Evolutionary conservation across 257 asterid species (phyloP).

Genomic region (Solanum sparsipilum): DNA sequence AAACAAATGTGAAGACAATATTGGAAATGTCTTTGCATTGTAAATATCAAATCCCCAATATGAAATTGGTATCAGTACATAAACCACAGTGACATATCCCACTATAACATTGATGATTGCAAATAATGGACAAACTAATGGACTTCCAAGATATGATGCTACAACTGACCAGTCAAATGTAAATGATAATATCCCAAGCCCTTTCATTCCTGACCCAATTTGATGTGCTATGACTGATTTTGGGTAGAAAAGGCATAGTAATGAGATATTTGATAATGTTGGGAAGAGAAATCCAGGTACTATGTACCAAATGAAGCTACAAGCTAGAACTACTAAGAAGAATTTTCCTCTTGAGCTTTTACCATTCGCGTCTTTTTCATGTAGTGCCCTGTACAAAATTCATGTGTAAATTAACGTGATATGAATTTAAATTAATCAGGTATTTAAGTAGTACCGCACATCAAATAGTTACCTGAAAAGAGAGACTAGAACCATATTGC

Average conservation of each 20-base stretch:
- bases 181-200: neutral
- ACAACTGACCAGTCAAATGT: constrained; percentile 3
- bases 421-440: neutral
- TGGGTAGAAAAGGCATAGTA: neutral
- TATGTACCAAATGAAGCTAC: constrained; percentile 1
- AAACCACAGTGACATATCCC: neutral
- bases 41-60: neutral
- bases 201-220: constrained; percentile 1
- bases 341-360: neutral
- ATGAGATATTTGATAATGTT: neutral
- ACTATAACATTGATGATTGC: neutral
- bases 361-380: neutral
- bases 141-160: neutral
- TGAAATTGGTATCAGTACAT: neutral
- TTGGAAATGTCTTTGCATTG: neutral
- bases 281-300: neutral
- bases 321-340: neutral
- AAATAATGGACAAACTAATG: neutral
- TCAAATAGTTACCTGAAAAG: neutral
- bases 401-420: neutral
- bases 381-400: neutral
- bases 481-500: neutral
- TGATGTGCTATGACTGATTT: constrained; percentile 1
- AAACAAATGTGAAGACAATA: neutral
- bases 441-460: neutral